These are phyloP conservation scores for Primulina tabacum DNA, from an alignment of 257 asterid species.

Conservation along the genomic window DNA sequence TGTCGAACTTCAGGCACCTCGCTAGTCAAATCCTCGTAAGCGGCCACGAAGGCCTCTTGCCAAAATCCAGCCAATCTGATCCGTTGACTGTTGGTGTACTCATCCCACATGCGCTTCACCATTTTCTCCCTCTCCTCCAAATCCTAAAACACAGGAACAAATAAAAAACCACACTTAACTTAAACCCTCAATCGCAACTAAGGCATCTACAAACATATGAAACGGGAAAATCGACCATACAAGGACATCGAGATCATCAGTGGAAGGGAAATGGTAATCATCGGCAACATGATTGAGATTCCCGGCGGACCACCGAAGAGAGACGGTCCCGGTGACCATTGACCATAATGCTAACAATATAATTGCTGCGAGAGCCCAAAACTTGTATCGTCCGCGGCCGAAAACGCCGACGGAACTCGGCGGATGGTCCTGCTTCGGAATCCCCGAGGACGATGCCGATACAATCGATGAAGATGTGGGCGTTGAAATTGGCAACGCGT, in stretches of 20 bases:
- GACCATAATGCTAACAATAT: slow-evolving; percentile 60
- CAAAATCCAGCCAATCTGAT: slow-evolving; percentile 67
- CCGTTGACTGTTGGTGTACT: slow-evolving; percentile 64
- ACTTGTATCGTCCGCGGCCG: slow-evolving; percentile 50
- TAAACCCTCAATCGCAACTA: slow-evolving; percentile 15
- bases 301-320: slow-evolving; percentile 52
- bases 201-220: background rate
- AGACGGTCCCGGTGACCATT: slow-evolving; percentile 59
- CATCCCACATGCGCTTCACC: slow-evolving; percentile 97
- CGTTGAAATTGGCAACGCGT: slow-evolving; percentile 64
- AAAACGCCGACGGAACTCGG: slow-evolving; percentile 42
- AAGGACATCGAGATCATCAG: slow-evolving; percentile 52
- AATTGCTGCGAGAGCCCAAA: slow-evolving; percentile 52
- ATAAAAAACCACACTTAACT: background rate
- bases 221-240: slow-evolving; percentile 20
- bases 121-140: slow-evolving; percentile 92
- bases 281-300: slow-evolving; percentile 31
- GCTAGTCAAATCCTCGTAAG: slow-evolving; percentile 78
- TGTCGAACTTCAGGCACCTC: slow-evolving; percentile 58
- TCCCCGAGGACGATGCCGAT: slow-evolving; percentile 23
- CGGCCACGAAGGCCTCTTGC: slow-evolving; percentile 92
- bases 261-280: slow-evolving; percentile 30
- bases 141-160: slow-evolving; percentile 42
- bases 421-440: slow-evolving; percentile 30
- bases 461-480: slow-evolving; percentile 47